phyloP scores from a whole-genome alignment of 805 yeast species.

The Dipodascus geniculatus region DNA sequence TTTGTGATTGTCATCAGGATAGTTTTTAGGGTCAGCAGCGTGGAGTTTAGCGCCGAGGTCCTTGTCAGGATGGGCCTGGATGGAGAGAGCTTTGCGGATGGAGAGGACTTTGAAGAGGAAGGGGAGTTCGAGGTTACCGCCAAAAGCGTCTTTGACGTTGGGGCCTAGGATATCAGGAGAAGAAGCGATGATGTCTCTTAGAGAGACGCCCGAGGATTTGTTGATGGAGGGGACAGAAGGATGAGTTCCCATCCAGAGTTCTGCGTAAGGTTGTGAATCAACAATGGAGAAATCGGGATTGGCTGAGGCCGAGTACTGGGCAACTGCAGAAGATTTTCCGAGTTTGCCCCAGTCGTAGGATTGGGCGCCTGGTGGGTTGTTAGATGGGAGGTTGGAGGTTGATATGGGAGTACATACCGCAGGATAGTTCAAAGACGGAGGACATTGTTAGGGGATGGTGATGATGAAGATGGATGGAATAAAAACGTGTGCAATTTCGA shows the following conservation, averaged over 20 bases:
- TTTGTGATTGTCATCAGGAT: slow-evolving; percentile 96
- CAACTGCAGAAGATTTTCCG: slow-evolving; percentile 80
- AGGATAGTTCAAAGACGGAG: not conserved
- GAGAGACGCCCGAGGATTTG: slow-evolving; percentile 40
- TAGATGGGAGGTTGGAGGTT: too few relatives aligned
- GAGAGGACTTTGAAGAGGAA: slow-evolving; percentile 90
- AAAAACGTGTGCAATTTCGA: not conserved
- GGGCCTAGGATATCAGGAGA: slow-evolving; percentile 53
- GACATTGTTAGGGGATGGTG: not conserved
- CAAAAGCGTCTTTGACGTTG: slow-evolving; percentile 51
- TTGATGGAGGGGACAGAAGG: slow-evolving; percentile 75
- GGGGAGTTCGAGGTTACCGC: slow-evolving; percentile 61
- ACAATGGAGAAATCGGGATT: slow-evolving; percentile 51
- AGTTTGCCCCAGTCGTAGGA: slow-evolving; percentile 83
- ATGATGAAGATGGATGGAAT: not conserved
- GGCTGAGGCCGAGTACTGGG: slow-evolving; percentile 67
- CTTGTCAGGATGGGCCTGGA: slow-evolving; percentile 98
- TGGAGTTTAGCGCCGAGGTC: slow-evolving; percentile 65
- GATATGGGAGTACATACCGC: not conserved
- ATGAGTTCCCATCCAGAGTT: slow-evolving; percentile 99
- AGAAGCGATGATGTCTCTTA: slow-evolving; percentile 56
- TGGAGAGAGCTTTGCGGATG: slow-evolving; percentile 82
- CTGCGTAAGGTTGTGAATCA: slow-evolving; percentile 83
- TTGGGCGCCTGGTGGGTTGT: slow-evolving; percentile 54
- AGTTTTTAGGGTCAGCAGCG: slow-evolving; percentile 76